A percentile compares a stretch with the other conserved stretches of the same genome.
These are phyloP conservation scores for Mycena maculata DNA, from an alignment of 768 basidiomycete genomes.

Conservation along the genomic window DNA sequence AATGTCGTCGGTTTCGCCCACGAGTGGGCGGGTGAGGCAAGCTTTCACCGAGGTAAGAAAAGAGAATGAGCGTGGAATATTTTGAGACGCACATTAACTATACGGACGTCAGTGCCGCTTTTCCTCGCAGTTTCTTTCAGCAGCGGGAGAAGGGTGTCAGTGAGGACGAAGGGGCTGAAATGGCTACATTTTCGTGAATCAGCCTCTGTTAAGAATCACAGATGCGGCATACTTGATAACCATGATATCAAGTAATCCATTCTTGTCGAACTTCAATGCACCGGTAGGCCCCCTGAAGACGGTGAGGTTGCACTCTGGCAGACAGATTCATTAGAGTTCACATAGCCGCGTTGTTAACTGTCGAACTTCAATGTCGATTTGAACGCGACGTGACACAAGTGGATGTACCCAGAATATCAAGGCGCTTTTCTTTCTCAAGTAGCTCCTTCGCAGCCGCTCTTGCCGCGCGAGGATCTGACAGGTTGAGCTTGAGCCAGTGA, in stretches of 20 bases:
- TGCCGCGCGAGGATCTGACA: constrained; percentile 50
- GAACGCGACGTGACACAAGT: background rate
- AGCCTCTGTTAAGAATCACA: background rate
- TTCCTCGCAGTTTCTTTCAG: background rate
- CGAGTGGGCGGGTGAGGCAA: constrained; percentile 28
- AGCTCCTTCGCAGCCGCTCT: constrained; percentile 51
- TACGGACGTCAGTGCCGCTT: background rate
- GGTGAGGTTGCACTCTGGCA: constrained; percentile 11
- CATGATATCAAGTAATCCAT: constrained; percentile 33
- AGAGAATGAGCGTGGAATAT: background rate
- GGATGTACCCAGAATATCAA: constrained; percentile 56
- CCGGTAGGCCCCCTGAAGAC: background rate
- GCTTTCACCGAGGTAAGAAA: constrained; percentile 1
- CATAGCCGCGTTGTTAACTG: constrained; percentile 41
- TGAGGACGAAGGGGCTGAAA: background rate
- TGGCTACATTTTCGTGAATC: background rate
- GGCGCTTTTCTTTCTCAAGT: constrained; percentile 50
- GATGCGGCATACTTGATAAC: constrained; percentile 30
- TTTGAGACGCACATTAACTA: constrained; percentile 47
- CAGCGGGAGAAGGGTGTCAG: background rate
- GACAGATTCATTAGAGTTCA: constrained; percentile 16
- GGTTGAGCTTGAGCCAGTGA: constrained; percentile 52
- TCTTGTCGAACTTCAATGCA: constrained; percentile 12
- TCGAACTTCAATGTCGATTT: background rate
- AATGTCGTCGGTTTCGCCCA: constrained; percentile 27